phyloP scores from a whole-genome alignment of 1,139 yeast species.

The Tardiomyces blankii region DNA sequence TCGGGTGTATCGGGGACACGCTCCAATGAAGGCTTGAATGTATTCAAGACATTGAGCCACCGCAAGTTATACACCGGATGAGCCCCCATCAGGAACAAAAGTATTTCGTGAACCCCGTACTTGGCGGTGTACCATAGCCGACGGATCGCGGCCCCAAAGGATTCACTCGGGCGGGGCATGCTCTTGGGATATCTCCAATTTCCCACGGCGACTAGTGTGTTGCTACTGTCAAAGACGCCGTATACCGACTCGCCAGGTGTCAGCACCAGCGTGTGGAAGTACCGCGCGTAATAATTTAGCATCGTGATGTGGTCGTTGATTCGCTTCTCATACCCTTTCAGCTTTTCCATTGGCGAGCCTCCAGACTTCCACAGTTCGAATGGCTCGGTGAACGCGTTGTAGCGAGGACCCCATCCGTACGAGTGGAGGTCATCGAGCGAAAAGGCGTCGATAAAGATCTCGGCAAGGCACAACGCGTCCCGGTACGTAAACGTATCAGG shows the following conservation, averaged over 20 bases:
- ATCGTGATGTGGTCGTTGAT: neutral
- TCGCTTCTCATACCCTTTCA: neutral
- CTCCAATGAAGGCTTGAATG: neutral
- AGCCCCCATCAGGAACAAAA: neutral
- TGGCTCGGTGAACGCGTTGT: neutral
- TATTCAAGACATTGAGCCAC: neutral
- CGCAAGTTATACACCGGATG: neutral
- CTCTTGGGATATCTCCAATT: neutral
- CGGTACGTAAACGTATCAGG: neutral
- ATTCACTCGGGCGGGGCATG: neutral
- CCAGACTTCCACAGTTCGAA: neutral
- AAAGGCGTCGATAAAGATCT: neutral
- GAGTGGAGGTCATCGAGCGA: neutral
- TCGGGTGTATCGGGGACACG: slow-evolving; percentile 5
- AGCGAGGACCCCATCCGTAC: neutral
- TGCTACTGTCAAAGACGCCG: neutral
- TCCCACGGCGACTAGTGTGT: neutral
- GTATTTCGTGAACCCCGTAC: neutral
- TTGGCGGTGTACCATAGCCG: neutral
- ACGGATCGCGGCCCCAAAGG: neutral
- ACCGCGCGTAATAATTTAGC: neutral
- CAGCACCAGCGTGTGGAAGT: neutral
- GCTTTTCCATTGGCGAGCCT: neutral
- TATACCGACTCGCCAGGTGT: neutral
- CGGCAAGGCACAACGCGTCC: neutral